Conservation (phyloP, 192 early-diverging fungal genomes). For the Kickxella alabastrina region DNA sequence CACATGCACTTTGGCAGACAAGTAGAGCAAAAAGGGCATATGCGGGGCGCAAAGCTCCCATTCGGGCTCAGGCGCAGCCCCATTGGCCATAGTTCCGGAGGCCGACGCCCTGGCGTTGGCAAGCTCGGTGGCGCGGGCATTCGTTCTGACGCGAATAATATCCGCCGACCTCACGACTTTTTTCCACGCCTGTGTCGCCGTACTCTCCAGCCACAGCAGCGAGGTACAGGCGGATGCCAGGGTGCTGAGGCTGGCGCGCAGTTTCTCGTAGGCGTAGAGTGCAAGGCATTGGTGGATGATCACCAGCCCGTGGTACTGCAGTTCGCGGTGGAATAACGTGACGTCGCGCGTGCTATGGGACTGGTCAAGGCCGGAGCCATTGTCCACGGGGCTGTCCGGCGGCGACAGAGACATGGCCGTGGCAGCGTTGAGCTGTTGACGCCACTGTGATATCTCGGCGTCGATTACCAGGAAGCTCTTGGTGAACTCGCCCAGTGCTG, state of each 20-base stretch:
- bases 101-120: constrained; percentile 32
- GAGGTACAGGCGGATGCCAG: constrained; percentile 44
- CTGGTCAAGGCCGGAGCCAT: background rate
- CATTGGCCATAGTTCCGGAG: constrained; percentile 46
- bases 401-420: constrained; percentile 25
- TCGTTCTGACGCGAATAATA: constrained; percentile 24
- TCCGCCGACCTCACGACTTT: constrained; percentile 47
- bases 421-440: constrained; percentile 48
- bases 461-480: constrained; percentile 50
- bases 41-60: constrained; percentile 54
- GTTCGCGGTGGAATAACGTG: constrained; percentile 49
- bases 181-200: constrained; percentile 48
- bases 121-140: constrained; percentile 41
- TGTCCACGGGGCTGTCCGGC: constrained; percentile 13
- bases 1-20: constrained; percentile 49
- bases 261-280: constrained; percentile 48
- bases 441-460: constrained; percentile 51
- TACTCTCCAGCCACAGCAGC: constrained; percentile 50
- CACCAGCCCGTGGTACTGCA: constrained; percentile 48
- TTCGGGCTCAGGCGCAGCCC: constrained; percentile 48
- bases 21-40: constrained; percentile 48
- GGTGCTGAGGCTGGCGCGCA: constrained; percentile 36
- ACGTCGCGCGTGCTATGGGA: constrained; percentile 47
- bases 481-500: constrained; percentile 37
- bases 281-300: constrained; percentile 52